These are phyloP conservation scores for Chaetomiaceae sp. DNA, from an alignment of 2,329 filamentous ascomycete genomes.

Conservation along the genomic window DNA sequence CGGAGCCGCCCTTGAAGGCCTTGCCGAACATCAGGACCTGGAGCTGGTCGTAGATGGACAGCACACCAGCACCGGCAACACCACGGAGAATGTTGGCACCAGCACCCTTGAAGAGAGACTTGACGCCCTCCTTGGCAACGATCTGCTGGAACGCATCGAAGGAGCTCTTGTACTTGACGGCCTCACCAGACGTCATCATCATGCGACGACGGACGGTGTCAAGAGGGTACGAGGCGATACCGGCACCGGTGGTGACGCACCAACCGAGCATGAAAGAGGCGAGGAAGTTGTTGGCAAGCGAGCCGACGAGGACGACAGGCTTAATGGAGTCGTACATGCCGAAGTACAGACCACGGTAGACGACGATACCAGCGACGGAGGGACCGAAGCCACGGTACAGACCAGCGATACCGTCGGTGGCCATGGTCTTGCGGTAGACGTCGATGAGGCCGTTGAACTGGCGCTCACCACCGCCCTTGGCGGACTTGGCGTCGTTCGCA, in stretches of 20 bases:
- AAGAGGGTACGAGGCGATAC: slow-evolving; percentile 99
- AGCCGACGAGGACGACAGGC: slow-evolving; percentile 89
- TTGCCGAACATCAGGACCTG: slow-evolving; percentile 99
- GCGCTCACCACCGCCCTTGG: slow-evolving; percentile 93
- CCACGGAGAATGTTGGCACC: slow-evolving; percentile 99
- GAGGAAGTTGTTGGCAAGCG: slow-evolving; percentile 97
- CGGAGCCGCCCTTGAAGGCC: slow-evolving; percentile 78
- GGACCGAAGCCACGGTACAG: slow-evolving; percentile 99
- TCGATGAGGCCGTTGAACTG: slow-evolving; percentile 99
- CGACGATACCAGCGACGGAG: slow-evolving; percentile 97
- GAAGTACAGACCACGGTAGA: slow-evolving; percentile 99
- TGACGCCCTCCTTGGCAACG: slow-evolving; percentile 93
- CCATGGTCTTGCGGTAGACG: slow-evolving; percentile 99
- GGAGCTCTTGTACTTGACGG: slow-evolving; percentile 99
- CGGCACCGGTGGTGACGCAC: slow-evolving; percentile 99
- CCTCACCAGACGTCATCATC: slow-evolving; percentile 98
- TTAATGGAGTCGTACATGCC: slow-evolving; percentile 99
- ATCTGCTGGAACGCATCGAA: slow-evolving; percentile 96
- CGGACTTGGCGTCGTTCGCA: slow-evolving; percentile 99
- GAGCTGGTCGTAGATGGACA: slow-evolving; percentile 99
- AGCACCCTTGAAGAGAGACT: slow-evolving; percentile 99
- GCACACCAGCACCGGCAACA: slow-evolving; percentile 99
- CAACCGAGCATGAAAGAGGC: slow-evolving; percentile 98
- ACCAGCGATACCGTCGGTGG: slow-evolving; percentile 97
- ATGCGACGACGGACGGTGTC: slow-evolving; percentile 99